These are phyloP conservation scores for Geotrichum europaeum DNA, from an alignment of 1,139 yeast species.

Conservation along the genomic window DNA sequence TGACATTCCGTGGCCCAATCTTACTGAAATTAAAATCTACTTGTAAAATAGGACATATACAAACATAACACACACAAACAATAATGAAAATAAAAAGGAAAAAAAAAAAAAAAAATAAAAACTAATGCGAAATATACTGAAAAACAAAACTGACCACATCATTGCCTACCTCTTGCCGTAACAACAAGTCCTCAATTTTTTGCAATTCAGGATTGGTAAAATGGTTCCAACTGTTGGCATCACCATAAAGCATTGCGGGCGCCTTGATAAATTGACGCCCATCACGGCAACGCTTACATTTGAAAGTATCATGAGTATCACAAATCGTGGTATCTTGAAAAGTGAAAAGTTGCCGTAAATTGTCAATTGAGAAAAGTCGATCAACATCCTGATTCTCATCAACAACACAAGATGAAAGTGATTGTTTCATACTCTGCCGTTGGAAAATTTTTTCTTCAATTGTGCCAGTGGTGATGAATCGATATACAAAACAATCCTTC, in stretches of 20 bases:
- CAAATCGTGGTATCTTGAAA: constrained; percentile 64
- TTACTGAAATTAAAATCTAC: background rate
- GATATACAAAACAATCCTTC: constrained; percentile 89
- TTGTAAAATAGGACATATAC: background rate
- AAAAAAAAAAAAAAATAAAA: background rate
- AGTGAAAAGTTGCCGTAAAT: constrained; percentile 66
- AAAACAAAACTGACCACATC: constrained; percentile 80
- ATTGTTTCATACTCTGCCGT: constrained; percentile 93
- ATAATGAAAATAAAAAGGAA: too few relatives aligned
- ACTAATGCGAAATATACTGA: constrained; percentile 79
- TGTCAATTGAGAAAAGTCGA: constrained; percentile 78
- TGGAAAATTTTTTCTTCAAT: constrained; percentile 96
- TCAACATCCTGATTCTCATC: constrained; percentile 96
- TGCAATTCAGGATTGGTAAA: constrained; percentile 55
- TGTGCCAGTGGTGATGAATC: constrained; percentile 91
- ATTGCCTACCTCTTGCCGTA: constrained; percentile 64
- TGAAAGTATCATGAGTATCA: constrained; percentile 89
- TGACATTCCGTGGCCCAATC: background rate
- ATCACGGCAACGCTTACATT: constrained; percentile 75
- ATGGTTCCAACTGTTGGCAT: constrained; percentile 97
- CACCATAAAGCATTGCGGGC: constrained; percentile 93
- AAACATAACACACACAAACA: too few relatives aligned
- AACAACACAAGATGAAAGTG: constrained; percentile 90
- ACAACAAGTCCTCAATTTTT: constrained; percentile 66
- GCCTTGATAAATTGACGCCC: constrained; percentile 63